These are phyloP conservation scores for Juncus effusus DNA, from an alignment of 176 grass and related monocot genomes.

Conservation along the genomic window DNA sequence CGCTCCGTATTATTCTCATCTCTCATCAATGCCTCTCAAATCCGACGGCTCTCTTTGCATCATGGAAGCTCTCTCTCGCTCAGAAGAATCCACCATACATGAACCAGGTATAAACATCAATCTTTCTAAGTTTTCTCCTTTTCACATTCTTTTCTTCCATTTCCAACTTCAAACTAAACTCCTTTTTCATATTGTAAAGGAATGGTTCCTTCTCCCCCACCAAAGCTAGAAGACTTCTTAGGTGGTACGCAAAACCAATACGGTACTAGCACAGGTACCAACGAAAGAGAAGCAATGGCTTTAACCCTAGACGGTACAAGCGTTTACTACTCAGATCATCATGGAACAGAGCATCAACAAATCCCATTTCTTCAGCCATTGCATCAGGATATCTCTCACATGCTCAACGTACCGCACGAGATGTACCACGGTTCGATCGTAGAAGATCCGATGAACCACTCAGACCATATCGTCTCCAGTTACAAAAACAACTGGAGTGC, in stretches of 20 bases:
- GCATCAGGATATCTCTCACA: constrained; percentile 36
- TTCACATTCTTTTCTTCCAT: background rate
- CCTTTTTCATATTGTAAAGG: constrained; percentile 26
- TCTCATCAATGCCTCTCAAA: constrained; percentile 75
- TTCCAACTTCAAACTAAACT: constrained; percentile 14
- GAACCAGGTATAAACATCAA: constrained; percentile 20
- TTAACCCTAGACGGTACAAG: constrained; percentile 58
- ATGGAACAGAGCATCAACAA: constrained; percentile 28
- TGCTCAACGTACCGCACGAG: constrained; percentile 42
- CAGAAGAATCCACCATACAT: constrained; percentile 29
- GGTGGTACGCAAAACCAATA: constrained; percentile 56
- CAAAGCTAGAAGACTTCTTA: constrained; percentile 95
- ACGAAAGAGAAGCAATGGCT: constrained; percentile 57
- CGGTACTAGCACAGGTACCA: constrained; percentile 17
- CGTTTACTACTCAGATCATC: constrained; percentile 57
- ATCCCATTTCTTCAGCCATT: constrained; percentile 35
- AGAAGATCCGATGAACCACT: constrained; percentile 16
- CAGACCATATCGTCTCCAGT: background rate
- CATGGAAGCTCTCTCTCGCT: constrained; percentile 55
- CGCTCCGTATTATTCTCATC: constrained; percentile 53
- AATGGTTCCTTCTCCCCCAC: constrained; percentile 59
- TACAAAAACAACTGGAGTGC: constrained; percentile 34
- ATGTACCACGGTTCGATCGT: constrained; percentile 51
- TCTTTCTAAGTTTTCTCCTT: background rate
- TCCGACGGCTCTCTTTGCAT: constrained; percentile 87